A percentile compares a stretch with the other conserved stretches of the same genome.
These are phyloP conservation scores for Phytophthora constricta DNA, from an alignment of 352 stramenopile species.

Conservation along the genomic window DNA sequence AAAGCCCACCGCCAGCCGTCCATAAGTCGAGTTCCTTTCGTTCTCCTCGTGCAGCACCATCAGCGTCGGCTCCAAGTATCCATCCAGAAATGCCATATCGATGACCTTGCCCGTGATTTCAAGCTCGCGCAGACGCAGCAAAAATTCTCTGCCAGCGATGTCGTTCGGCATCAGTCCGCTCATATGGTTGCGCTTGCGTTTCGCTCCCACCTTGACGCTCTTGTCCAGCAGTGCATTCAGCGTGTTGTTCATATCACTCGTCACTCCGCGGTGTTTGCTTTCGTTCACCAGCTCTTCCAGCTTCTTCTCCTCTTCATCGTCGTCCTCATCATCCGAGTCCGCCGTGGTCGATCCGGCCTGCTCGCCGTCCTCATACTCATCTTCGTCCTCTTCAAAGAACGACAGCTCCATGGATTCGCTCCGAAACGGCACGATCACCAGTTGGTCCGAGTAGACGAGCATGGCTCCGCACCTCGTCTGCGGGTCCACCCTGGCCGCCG, in stretches of 20 bases:
- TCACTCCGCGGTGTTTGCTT: conserved; percentile 64
- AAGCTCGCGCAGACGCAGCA: conserved; percentile 74
- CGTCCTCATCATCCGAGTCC: conserved; percentile 70
- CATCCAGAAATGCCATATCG: conserved; percentile 84
- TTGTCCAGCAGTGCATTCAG: conserved; percentile 76
- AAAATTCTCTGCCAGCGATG: conserved; percentile 75
- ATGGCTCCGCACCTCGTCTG: conserved; percentile 83
- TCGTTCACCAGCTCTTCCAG: conserved; percentile 80
- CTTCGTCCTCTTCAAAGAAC: conserved; percentile 83
- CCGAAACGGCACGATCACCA: conserved; percentile 83
- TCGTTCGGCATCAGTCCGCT: conserved; percentile 75
- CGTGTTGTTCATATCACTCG: conserved; percentile 69
- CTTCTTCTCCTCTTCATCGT: conserved; percentile 84
- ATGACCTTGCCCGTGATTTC: conserved; percentile 82
- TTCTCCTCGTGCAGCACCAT: conserved; percentile 90
- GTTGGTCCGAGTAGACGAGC: conserved; percentile 84
- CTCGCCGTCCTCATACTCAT: conserved; percentile 71
- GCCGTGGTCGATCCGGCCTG: conserved; percentile 30
- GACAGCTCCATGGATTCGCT: conserved; percentile 81
- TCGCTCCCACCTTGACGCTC: conserved; percentile 81
- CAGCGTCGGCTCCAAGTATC: conserved; percentile 86
- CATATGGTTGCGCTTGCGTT: conserved; percentile 76
- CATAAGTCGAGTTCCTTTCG: conserved; percentile 71
- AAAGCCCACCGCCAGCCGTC: conserved; percentile 71
- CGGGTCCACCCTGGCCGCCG: conserved; percentile 65